A percentile compares a stretch with the other conserved stretches of the same genome.
These are phyloP conservation scores for Beverwykella pulmonaria DNA, from an alignment of 495 filamentous ascomycete species.

Conservation along the genomic window DNA sequence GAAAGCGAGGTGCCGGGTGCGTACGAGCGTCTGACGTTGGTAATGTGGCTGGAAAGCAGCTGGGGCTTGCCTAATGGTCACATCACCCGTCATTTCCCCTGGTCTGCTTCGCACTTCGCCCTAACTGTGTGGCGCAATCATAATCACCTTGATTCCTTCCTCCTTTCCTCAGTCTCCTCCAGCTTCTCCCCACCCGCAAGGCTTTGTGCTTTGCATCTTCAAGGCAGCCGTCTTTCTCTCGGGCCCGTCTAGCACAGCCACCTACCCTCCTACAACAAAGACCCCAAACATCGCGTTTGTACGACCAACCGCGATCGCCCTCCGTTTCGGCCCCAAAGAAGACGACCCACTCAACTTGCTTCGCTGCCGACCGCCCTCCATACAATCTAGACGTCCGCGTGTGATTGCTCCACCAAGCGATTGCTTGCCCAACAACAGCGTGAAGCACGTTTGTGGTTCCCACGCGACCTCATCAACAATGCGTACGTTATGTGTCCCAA, in stretches of 20 bases:
- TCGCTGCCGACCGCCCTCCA: neutral
- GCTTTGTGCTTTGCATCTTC: neutral
- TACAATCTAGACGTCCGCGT: neutral
- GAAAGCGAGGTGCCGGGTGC: neutral
- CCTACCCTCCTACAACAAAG: neutral
- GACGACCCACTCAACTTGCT: neutral
- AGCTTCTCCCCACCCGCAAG: neutral
- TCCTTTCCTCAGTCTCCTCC: neutral
- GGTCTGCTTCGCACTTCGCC: neutral
- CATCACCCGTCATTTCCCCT: no score
- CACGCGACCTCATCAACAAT: neutral
- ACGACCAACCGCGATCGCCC: neutral
- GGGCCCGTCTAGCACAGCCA: neutral
- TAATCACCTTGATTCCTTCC: constrained; percentile 1
- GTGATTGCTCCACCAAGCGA: neutral
- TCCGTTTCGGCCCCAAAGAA: constrained; percentile 2
- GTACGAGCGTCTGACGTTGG: neutral
- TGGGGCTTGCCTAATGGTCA: neutral
- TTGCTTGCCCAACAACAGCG: neutral
- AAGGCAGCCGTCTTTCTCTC: neutral
- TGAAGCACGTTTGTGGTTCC: neutral
- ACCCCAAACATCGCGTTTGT: neutral
- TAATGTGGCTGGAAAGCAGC: neutral
- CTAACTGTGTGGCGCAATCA: neutral
- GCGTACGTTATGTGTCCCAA: constrained; percentile 1